Evolutionary conservation across 2,329 filamentous ascomycete genomes (phyloP), one percentile per base, ranked within the genome.

Genomic region (Apiospora phragmitis): DNA sequence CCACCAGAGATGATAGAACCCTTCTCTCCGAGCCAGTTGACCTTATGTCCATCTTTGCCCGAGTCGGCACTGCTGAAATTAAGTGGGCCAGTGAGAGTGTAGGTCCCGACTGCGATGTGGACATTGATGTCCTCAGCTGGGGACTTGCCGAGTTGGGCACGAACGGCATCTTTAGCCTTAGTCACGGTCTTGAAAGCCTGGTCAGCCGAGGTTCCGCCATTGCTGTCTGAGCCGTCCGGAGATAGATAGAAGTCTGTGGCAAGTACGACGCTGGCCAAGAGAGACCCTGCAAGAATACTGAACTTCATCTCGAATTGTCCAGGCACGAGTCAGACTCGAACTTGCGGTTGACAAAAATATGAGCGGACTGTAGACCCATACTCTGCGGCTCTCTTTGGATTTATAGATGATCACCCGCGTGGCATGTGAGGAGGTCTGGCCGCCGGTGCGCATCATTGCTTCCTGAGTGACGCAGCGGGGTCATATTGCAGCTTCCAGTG

Each of bases 21-120:
- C 14, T 47, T 26, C 43, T 47, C 42, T 24, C 67, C 67, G 16
- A 68, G 18, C 67, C 42, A 68, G 29, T 68, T 68, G 45, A 68
- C 67, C 3, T 38, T 47, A 5, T 49, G 32, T 1, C 67, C 42
- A n/a, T 49, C 43, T 24, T 41, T 42, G 21, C 67, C 67, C 43
- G 67, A 68, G 32, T 49, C 67, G 43, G 67, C 67, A 38, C 29
- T 68, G 9, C 26, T 68, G 42, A 68, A 68, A 7, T 68, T 32
- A 26, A 68, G 45, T 6, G 67, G 67, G 7, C 3, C 42, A 7
- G 67, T 49, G 14, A 68, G 42, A 16, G 45, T 41, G 29, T 68
- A 49, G 26, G 14, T 55, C 8, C 67, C 67, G 4, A 45, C 26
- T n/a, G 67, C 67, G n/a, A 68, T 8, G 45, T 49, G 67, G 18